These are phyloP conservation scores for Colletotrichum siamense DNA, from an alignment of 2,329 filamentous ascomycete species.

Conservation along the genomic window DNA sequence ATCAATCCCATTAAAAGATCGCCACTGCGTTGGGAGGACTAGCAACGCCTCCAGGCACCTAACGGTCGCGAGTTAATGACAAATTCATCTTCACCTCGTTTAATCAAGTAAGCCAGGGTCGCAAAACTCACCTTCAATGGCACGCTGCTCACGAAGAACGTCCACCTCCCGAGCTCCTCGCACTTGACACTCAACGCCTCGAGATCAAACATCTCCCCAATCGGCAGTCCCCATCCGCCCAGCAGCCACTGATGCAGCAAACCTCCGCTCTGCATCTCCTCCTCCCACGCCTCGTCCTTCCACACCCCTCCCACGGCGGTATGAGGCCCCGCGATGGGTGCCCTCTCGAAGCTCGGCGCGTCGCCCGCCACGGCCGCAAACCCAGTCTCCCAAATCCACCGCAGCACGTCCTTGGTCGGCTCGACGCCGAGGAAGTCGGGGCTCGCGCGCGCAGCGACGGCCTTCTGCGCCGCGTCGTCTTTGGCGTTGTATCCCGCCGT, in stretches of 20 bases:
- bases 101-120: neutral
- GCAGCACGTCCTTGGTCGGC: slow-evolving; percentile 34
- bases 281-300: slow-evolving; percentile 24
- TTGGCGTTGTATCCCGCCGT: slow-evolving; percentile 33
- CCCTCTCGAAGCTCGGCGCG: slow-evolving; percentile 47
- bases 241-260: slow-evolving; percentile 46
- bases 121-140: slow-evolving; percentile 33
- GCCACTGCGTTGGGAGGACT: slow-evolving; percentile 43
- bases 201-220: slow-evolving; percentile 54
- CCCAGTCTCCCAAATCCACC: slow-evolving; percentile 51
- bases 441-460: slow-evolving; percentile 27
- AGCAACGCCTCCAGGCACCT: slow-evolving; percentile 41
- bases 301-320: slow-evolving; percentile 4
- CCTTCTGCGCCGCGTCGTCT: slow-evolving; percentile 24
- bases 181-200: slow-evolving; percentile 42
- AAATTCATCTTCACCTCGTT: neutral
- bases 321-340: slow-evolving; percentile 37
- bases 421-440: slow-evolving; percentile 45
- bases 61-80: neutral
- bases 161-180: slow-evolving; percentile 34
- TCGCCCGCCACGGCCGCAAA: slow-evolving; percentile 51
- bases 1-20: slow-evolving; percentile 28
- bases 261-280: slow-evolving; percentile 12
- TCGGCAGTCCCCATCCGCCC: slow-evolving; percentile 56
- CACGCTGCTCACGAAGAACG: slow-evolving; percentile 45